A percentile compares a stretch with the other conserved stretches of the same genome.
Evolutionary conservation across 2,329 filamentous ascomycete genomes (phyloP).

Genomic region (Chaetomium globosum): DNA sequence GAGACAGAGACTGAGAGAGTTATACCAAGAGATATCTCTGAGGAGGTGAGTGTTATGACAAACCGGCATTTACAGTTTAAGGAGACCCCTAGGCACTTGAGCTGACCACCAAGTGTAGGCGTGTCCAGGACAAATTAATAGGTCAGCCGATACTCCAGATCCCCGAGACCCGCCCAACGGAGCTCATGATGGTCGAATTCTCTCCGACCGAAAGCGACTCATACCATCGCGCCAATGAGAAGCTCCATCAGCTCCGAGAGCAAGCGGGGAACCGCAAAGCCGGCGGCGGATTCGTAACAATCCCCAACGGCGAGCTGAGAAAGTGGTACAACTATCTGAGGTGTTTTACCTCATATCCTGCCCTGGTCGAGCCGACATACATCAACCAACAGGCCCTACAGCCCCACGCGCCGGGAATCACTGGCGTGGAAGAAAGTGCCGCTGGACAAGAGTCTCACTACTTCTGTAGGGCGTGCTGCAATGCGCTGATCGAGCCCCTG

Average conservation of each 20-base stretch:
- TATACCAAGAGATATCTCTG: slow-evolving; percentile 11
- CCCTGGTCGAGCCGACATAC: slow-evolving; percentile 8
- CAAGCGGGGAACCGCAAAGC: neutral
- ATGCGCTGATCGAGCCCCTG: slow-evolving; percentile 3
- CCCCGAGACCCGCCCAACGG: slow-evolving; percentile 5
- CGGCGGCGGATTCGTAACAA: neutral
- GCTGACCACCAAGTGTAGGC: neutral
- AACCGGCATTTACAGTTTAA: neutral
- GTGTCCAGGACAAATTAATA: slow-evolving; percentile 20
- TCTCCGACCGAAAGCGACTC: neutral
- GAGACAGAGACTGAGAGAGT: neutral
- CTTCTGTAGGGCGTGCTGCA: slow-evolving; percentile 23
- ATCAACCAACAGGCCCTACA: neutral
- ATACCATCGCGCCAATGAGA: neutral
- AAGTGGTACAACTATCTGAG: neutral
- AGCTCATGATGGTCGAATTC: neutral
- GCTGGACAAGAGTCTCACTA: neutral
- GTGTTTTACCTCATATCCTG: slow-evolving; percentile 18
- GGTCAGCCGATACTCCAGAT: slow-evolving; percentile 27
- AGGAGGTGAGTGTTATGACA: slow-evolving; percentile 9
- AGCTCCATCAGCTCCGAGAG: neutral
- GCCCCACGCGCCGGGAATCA: neutral
- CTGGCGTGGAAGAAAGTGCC: neutral
- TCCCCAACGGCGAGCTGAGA: neutral
- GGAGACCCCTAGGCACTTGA: neutral